Base-by-base conservation (phyloP, 163 green algal genomes). In the Prototheca cutis region DNA sequence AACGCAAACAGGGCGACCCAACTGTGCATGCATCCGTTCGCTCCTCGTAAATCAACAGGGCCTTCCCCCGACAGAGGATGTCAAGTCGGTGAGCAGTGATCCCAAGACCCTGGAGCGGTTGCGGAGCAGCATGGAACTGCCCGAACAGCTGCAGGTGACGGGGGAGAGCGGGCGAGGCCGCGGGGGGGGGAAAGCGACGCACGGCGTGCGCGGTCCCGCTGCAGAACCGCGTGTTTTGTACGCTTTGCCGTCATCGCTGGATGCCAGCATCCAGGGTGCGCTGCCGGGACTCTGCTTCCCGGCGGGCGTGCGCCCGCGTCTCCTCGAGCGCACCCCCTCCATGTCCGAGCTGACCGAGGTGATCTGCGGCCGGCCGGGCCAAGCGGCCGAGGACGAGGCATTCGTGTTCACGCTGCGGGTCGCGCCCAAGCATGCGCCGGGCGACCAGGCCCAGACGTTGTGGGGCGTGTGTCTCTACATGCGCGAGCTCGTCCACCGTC, bases 341-440 rank as follows among this genome's bases (percentile, higher is more conserved):
- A 75, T 79, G 58, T 61, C 29, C 2, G 59, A 36, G 17, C 62
- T 95, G 48, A 82, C 94, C 48, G 83, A 91, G 54, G 61, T 95
- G 23, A 65, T 93, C 23, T 88, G 83, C 70, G 79, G 79, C 48
- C 77, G 86, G 55, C 61, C 77, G n/a, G 73, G 75, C 49, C 61
- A 72, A 32, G 36, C 70, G 7, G 65, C 67, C 4, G 74, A 88
- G 61, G 77, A 81, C 59, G 63, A 78, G 40, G 83, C 70, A n/a
- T 94, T 92, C 64, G 79, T 95, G 1, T 95, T 94, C 60, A 56
- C 82, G 52, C 65, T 93, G 45, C 86, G 86, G 79, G 80, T 78
- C 40, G 1, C 55, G 19, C 8, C 49, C 21, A 24, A 5, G 23
- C 19, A 17, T 53, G 55, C 42, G 19, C 36, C 47, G 15, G 5